Evolutionary conservation across 257 asterid genomes (phyloP).

Genomic region (Primulina eburnea): DNA sequence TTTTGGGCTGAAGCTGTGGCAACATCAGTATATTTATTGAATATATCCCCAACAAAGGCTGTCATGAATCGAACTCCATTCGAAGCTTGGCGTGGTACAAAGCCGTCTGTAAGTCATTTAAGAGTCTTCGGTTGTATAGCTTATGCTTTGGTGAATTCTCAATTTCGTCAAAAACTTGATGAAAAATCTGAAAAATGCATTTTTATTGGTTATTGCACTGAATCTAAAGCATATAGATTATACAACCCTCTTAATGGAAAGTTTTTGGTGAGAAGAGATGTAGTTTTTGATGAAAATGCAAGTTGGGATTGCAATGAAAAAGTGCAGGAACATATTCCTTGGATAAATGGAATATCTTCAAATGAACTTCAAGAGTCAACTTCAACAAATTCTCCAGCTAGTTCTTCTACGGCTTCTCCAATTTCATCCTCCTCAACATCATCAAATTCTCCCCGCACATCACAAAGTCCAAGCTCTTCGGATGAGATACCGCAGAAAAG

Average conservation of each 20-base stretch:
- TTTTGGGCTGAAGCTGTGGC: conserved; percentile 23
- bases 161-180: not conserved
- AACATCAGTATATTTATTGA: not conserved
- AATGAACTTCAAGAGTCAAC: not conserved
- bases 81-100: conserved; percentile 14
- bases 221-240: conserved; percentile 23
- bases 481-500: too few relatives aligned
- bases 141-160: conserved; percentile 16
- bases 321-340: not conserved
- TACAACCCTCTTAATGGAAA: conserved; percentile 13
- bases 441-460: not conserved
- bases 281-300: not conserved
- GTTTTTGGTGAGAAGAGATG: conserved; percentile 7
- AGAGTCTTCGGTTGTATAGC: conserved; percentile 16
- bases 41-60: conserved; percentile 8
- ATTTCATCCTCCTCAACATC: too few relatives aligned
- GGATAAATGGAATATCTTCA: too few relatives aligned
- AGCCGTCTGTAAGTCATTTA: conserved; percentile 9
- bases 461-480: not conserved
- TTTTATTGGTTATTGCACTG: conserved; percentile 14
- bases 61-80: conserved; percentile 6
- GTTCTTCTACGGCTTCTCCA: too few relatives aligned
- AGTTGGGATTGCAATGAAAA: not conserved
- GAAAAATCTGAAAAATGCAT: conserved; percentile 1
- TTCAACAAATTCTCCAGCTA: too few relatives aligned